Percentiles rank a stretch among this genome's conserved stretches.
Evolutionary conservation across 805 yeast species (phyloP).

Genomic region (Metschnikowia hibisci): DNA sequence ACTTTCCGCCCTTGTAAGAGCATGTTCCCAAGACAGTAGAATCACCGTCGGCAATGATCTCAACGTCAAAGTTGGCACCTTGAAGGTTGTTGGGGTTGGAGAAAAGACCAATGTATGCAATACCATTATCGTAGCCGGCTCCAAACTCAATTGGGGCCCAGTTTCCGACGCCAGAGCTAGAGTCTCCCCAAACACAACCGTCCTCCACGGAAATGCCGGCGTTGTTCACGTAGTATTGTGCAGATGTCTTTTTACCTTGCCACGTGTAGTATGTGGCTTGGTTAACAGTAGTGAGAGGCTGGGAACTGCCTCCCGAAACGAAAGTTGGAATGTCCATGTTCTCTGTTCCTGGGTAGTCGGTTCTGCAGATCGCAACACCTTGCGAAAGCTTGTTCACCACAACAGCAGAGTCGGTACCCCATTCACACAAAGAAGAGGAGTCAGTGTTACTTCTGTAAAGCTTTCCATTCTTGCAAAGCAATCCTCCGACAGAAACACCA

Average conservation of each 20-base stretch:
- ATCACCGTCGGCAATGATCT: conserved; percentile 68
- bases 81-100: conserved; percentile 88
- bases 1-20: conserved; percentile 71
- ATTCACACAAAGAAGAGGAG: conserved; percentile 71
- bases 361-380: conserved; percentile 88
- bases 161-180: conserved; percentile 83
- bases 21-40: conserved; percentile 69
- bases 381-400: conserved; percentile 62
- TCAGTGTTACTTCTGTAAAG: conserved; percentile 75
- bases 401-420: conserved; percentile 72
- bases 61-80: conserved; percentile 54
- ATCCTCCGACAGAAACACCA: conserved; percentile 95
- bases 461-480: conserved; percentile 78
- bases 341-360: conserved; percentile 99
- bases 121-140: conserved; percentile 69
- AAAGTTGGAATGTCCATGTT: conserved; percentile 95
- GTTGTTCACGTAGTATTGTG: conserved; percentile 95
- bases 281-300: conserved; percentile 77
- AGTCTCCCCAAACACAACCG: conserved; percentile 92
- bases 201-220: conserved; percentile 89
- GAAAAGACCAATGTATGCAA: conserved; percentile 81
- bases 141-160: conserved; percentile 98
- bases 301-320: conserved; percentile 60
- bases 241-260: conserved; percentile 79
- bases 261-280: conserved; percentile 71